Base-by-base conservation (phyloP, 257 asterid species). In the Scutellaria minor region DNA sequence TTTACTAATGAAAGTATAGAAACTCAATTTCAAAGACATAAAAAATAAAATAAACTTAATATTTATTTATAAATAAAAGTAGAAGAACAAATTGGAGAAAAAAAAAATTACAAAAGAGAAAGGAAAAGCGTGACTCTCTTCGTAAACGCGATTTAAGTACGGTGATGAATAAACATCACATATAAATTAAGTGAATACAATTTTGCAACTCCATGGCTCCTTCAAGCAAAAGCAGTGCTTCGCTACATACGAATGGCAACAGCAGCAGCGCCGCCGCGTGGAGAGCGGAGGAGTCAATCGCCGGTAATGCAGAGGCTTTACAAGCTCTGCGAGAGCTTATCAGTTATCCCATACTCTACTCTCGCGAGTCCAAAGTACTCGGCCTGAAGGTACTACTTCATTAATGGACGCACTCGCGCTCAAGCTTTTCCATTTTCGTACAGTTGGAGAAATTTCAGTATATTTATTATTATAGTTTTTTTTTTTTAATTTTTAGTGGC, bases 251-350 rank as follows among this genome's bases (percentile, higher is more conserved):
- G 79, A 85, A 80, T 39, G 72, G 75, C 71, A n/a, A 81, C 58
- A 13, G 76, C 62, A 20, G 77, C 74, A 37, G 45, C 48, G 83
- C 68, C 72, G 71, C 74, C 46, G 68, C 64, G 56, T 87, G 97
- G 94, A 83, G 53, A 63, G 96, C 91, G 18, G 97, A 93, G 82
- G 88, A 88, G 74, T 85, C 83, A 0, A 76, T 93, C 0, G 96
- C 96, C 0, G 98, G 98, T 2, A 89, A 86, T 66, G 56, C 50
- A 1, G 97, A 86, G 76, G 96, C 96, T 37, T 68, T 93, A 37
- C 87, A 78, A 64, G 83, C 91, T 46, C 91, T 93, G 6, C 81
- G 97, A 60, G 96, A 91, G 79, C 89, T 89, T 72, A 84, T 93
- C 31, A 79, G 81, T 10, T 91, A 82, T 68, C 97, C 96, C 58